A percentile compares a stretch with the other conserved stretches of the same genome.
Conservation (phyloP, 371 early-diverging fungal species). For the Haplosporangium sp. region DNA sequence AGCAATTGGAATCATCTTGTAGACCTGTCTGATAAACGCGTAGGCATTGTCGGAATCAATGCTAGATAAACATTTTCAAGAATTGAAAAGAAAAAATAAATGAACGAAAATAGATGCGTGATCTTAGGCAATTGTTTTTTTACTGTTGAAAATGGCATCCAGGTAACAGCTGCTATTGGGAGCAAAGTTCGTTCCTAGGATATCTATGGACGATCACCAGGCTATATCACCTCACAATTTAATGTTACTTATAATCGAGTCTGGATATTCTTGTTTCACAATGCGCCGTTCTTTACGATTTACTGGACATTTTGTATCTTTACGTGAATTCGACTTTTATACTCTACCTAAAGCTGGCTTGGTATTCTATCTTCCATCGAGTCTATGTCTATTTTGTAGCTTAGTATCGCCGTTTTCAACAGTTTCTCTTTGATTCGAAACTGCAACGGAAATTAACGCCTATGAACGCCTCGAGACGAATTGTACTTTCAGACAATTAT, state of each 20-base stretch:
- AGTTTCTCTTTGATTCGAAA: slow-evolving; percentile 13
- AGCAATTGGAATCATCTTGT: slow-evolving; percentile 45
- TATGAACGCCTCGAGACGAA: slow-evolving; percentile 25
- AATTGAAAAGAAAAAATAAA: background rate
- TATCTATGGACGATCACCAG: slow-evolving; percentile 31
- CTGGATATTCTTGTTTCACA: slow-evolving; percentile 31
- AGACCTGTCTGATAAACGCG: slow-evolving; percentile 42
- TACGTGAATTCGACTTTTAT: slow-evolving; percentile 28
- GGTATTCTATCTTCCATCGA: slow-evolving; percentile 42
- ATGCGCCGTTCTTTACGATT: slow-evolving; percentile 23
- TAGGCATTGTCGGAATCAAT: slow-evolving; percentile 38
- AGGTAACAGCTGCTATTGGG: slow-evolving; percentile 39
- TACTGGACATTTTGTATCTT: slow-evolving; percentile 27
- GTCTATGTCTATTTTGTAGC: slow-evolving; percentile 19
- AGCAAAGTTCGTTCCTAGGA: slow-evolving; percentile 33
- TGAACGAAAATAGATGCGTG: background rate
- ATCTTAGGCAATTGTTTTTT: background rate
- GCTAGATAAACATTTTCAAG: slow-evolving; percentile 30
- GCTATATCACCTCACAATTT: slow-evolving; percentile 29
- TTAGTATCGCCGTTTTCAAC: slow-evolving; percentile 34
- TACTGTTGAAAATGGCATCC: slow-evolving; percentile 17
- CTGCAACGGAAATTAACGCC: slow-evolving; percentile 40
- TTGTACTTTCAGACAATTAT: slow-evolving; percentile 41
- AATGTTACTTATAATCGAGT: slow-evolving; percentile 24
- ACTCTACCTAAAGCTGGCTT: slow-evolving; percentile 38